Evolutionary conservation across 1,284 basidiomycete species (phyloP), one percentile per base, ranked within the genome.

Genomic region (Chondrostereum purpureum): DNA sequence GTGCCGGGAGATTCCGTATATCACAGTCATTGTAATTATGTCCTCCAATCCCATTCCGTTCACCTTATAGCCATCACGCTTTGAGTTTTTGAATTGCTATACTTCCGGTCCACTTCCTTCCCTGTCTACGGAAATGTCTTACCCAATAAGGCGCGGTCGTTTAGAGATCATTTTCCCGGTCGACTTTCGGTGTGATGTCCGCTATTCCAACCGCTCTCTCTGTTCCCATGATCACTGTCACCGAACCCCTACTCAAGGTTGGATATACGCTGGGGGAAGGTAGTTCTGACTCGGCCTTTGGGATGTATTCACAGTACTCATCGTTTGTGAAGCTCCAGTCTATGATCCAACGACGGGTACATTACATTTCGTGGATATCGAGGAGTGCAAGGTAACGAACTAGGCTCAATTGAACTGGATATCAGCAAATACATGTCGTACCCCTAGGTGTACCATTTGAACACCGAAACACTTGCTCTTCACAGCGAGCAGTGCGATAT

Each of bases 291-390:
- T 31, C 31, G 10, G 31, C 17, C 22, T 42, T 24, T 16, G 36
- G 16, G 27, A 14, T 14, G 36, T 19, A 14, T 49, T 24, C 12
- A 42, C 37, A 20, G 19, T 13, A n/a, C 27, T 31, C n/a, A 31
- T 31, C 27, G 27, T 31, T 43, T 16, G 11, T 44, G 21, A 50
- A 84, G 80, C 75, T 23, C 82, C 83, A 3, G 47, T 85, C 3
- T 84, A 79, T 56, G 80, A 84, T 52, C 58, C 70, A 16, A 55
- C 53, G 39, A 77, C 74, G 1, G 67, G 65, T 10, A 69, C 62
- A 16, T 56, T 85, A 27, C 81, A 84, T 58, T 85, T 86, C 57
- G 76, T 85, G 18, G 81, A 85, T 54, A 85, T 84, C 39, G 59
- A 66, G 34, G 69, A 76, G 55, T 69, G 72, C 49, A 78, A 76